Evolutionary conservation across 805 yeast genomes (phyloP), one percentile per base, ranked within the genome.

Genomic region (Lipomyces sp.): DNA sequence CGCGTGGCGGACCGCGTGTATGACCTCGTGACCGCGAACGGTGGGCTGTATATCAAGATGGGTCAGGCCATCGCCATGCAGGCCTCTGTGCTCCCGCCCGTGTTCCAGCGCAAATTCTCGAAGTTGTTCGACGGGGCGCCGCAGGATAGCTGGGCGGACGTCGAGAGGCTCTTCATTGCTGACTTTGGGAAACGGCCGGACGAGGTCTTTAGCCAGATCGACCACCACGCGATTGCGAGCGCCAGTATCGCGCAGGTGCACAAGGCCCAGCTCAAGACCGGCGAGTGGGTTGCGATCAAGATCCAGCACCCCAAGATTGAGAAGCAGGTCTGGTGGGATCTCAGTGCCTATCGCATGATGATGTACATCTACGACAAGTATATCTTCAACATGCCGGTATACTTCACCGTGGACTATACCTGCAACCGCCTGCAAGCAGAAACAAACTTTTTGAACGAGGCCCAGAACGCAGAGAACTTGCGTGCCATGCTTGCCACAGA

Each of bases 41-140:
- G 59, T 56, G 84, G 85, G 1, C 71, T 86, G 18, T 86, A 83
- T 63, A 81, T 86, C 64, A 85, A 85, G 64, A 66, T 83, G 59
- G 95, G 93, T 22, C 93, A 85, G 71, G 82, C 86, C 45, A 74
- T 85, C 40, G 91, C 93, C 2, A 80, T 84, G 61, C 93, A 86
- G 64, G 81, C 87, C 0, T 68, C 75, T 24, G 71, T 83, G 61
- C 78, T 85, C 57, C 95, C 95, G 2, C 65, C 70, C 32, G 83
- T 80, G 19, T 84, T 71, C 66, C 86, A 81, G 57, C 74, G 70
- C 36, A 74, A 77, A 60, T 81, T 85, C 62, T 70, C 74, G 13
- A 66, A 69, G 50, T 67, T 85, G 43, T 85, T 83, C 60, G 93
- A 85, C 63, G 71, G 74, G 43, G 93, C 91, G 1, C 87, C 89